Evolutionary conservation across 352 stramenopile genomes (phyloP), one percentile per base, ranked within the genome.

Genomic region (Phytophthora vignae): DNA sequence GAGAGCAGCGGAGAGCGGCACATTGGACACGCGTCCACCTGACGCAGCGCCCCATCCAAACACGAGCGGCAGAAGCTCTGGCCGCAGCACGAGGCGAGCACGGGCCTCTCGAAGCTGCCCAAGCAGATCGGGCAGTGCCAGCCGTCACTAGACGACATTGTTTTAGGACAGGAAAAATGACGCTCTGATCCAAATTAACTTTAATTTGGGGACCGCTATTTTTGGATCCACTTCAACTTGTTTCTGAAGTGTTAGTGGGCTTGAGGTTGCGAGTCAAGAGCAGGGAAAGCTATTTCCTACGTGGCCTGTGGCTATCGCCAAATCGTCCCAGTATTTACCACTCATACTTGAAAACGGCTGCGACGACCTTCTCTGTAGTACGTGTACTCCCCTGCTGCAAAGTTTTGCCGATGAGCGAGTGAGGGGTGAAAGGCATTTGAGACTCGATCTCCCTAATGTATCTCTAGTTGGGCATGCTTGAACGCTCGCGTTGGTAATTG

Each of bases 21-120:
- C 79, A 89, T 82, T 52, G 83, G 83, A 33, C 83, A 91, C 21
- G 81, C 79, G 50, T 91, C 81, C 5, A 61, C 62, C 33, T 73
- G 76, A 1, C 55, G 50, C 8, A 91, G 79, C 31, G 77, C 75
- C 2, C 65, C 75, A 19, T 88, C 74, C n/a, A 91, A 73, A 68
- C 83, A 91, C 46, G 44, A 64, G 27, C 76, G 67, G 38, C 83
- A 91, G 79, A 91, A 91, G 75, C 83, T 91, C 59, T 90, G 83
- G 10, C 83, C 83, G 72, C 83, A 91, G 62, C 83, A 91, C 9
- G 81, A 87, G 31, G 77, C 75, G 25, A 91, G 78, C 70, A 89
- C 78, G 11, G 83, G 83, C 31, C 69, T 58, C 62, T 63, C 36
- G 19, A 89, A 82, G 65, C 75, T 72, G 53, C 80, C 73, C 38